Evolutionary conservation across 768 basidiomycete genomes (phyloP), one percentile per base, ranked within the genome.

Genomic region (Russula olivacea): DNA sequence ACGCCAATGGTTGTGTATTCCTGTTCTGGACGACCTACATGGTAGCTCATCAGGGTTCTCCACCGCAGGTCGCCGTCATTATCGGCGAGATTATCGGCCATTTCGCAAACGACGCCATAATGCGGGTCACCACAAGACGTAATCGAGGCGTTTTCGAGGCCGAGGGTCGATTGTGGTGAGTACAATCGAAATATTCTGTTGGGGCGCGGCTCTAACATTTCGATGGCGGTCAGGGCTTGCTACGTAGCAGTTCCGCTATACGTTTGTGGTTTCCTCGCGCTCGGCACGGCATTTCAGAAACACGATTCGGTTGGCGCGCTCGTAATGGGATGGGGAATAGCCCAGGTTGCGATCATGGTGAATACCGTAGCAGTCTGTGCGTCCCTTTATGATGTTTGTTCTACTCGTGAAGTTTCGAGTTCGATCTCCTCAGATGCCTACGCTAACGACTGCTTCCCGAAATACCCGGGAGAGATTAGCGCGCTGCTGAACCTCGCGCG

Each of bases 311-410:
- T 79, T n/a, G 81, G 76, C 2, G 83, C 80, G 2, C 69, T 87
- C 25, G 76, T 87, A 57, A 80, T 87, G 73, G 86, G 86, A 17
- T 88, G 87, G 87, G 84, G 82, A 10, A 80, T 87, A 58, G 79
- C 84, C 0, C 77, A 84, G 61, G 73, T 83, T 3, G 76, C 81
- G 0, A 72, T 82, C 58, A 79, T 87, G 77, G 77, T 87, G 61
- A 81, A 78, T 68, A 87, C 86, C 0, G 84, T 85, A 52, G 83
- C 83, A 1, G 76, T 86, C 21, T 87, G 83, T 76, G 71, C 72
- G 69, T 82, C 74, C 58, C 66, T 70, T 8, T 49, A 21, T 47
- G 38, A 38, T 38, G 45, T 15, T 15, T 15, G 10, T 47, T 21
- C 54, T 4, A 30, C 36, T 48, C 54, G 12, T 73, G 36, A 41